A percentile compares a stretch with the other conserved stretches of the same genome.
These are phyloP conservation scores for Lolium rigidum DNA, from an alignment of 176 grass and related monocot genomes.

Conservation along the genomic window DNA sequence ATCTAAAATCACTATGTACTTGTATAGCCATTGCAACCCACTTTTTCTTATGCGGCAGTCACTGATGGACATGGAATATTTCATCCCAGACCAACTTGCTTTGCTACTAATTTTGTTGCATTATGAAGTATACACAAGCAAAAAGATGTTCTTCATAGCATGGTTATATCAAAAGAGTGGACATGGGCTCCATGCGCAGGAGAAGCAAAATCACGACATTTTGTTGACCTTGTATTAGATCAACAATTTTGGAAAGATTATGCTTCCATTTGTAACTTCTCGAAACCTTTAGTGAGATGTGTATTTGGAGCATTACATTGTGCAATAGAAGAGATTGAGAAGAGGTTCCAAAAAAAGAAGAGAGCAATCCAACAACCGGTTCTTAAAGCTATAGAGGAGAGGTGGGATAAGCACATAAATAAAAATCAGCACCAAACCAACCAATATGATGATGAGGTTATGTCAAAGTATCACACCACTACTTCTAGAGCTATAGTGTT, in stretches of 20 bases:
- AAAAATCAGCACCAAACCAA: background rate
- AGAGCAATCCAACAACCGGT: too few species aligned
- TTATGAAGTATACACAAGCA: constrained; percentile 19
- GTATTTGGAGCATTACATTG: too few species aligned
- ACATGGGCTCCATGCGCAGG: background rate
- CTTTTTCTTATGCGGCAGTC: background rate
- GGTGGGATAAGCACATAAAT: background rate
- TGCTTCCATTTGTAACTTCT: constrained; percentile 8
- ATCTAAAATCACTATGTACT: background rate
- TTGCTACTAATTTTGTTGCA: constrained; percentile 39
- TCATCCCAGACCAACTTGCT: background rate
- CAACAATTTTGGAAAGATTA: constrained; percentile 1
- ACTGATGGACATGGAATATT: background rate
- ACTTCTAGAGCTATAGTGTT: background rate
- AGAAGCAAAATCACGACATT: background rate
- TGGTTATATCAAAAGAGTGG: constrained; percentile 17
- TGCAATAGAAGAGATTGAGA: too few species aligned
- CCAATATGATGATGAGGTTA: background rate
- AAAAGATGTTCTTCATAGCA: background rate
- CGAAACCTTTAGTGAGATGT: background rate
- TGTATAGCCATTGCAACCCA: constrained; percentile 5
- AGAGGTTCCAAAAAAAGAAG: too few species aligned
- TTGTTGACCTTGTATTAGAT: constrained; percentile 1
- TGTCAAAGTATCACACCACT: background rate
- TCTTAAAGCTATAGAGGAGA: too few species aligned